Base-by-base conservation (phyloP, 768 basidiomycete genomes). In the Leccinum olivaceopallidum region DNA sequence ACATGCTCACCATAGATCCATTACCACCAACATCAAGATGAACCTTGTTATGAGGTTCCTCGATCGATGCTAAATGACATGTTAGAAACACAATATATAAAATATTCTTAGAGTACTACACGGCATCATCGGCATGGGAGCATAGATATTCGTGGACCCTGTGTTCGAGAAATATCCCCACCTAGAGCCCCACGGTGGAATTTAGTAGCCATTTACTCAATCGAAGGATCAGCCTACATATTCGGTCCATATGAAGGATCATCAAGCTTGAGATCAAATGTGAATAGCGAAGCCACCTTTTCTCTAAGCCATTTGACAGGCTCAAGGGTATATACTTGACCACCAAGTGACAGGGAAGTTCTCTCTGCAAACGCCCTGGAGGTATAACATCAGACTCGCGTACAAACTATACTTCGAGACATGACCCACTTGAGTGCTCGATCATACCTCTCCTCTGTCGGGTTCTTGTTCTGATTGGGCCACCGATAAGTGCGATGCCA, bases 21-120 rank as follows among this genome's bases (percentile, higher is more conserved):
- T 63, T 59, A 18, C 67, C 67, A 0, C 67, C 67, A 8, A 18
- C 37, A 30, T 68, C 55, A 9, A 68, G 36, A 55, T 68, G 67
- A 6, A 69, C 39, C 57, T 44, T 57, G 56, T 68, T 68, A 3
- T 68, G 67, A 34, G 61, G 22, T 39, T 69, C 67, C 48, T 68
- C 67, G 12, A 68, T 1, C 10, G 67, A 66, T 1, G 61, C 67
- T 68, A 51, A 4, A 34, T 13, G 13, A 48, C 0, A 53, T 1
- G 16, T 68, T 6, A 65, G 36, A 26, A 50, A 22, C n/a, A 42
- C 2, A 5, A 22, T 34, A 2, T 37, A n/a, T 10, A 52, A 2
- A 34, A 5, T 18, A 6, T 53, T 14, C 3, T 1, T 10, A 4
- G 6, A 18, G 7, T 3, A 60, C 4, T 57, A 66, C 65, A 42